Percentiles rank a stretch among this genome's conserved stretches.
Evolutionary conservation across 2,329 filamentous ascomycete species (phyloP).

Genomic region (Trichophyton mentagrophytes): DNA sequence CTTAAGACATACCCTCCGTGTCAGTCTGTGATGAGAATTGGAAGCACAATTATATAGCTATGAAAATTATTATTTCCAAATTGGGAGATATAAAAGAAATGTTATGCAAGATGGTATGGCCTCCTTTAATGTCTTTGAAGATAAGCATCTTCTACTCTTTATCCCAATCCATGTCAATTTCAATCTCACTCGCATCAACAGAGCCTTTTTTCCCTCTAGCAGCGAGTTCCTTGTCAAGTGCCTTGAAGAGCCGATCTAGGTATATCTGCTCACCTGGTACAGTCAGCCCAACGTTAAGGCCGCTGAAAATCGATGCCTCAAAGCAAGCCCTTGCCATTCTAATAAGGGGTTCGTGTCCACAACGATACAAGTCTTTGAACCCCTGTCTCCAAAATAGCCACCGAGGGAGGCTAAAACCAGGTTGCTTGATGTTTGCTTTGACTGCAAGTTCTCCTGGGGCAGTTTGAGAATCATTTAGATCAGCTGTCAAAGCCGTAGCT

Average conservation of each 20-base stretch:
- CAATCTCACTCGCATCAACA: background rate
- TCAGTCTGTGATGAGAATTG: no score
- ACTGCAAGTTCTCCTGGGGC: background rate
- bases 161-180: conserved; percentile 1
- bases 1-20: background rate
- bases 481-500: background rate
- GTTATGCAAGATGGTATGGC: no score
- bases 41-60: background rate
- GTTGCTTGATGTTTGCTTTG: background rate
- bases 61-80: background rate
- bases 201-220: background rate
- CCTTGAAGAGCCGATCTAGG: background rate
- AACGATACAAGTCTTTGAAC: background rate
- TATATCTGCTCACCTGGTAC: background rate
- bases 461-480: background rate
- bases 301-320: background rate
- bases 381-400: background rate
- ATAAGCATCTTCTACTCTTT: background rate
- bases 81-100: no score
- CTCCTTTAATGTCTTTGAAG: no score
- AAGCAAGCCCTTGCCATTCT: background rate
- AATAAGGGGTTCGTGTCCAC: background rate
- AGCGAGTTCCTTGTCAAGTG: background rate
- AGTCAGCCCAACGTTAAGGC: background rate
- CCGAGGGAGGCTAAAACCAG: background rate